phyloP scores from a whole-genome alignment of 306 rosid genomes.

The Lithocarpus polystachyus region DNA sequence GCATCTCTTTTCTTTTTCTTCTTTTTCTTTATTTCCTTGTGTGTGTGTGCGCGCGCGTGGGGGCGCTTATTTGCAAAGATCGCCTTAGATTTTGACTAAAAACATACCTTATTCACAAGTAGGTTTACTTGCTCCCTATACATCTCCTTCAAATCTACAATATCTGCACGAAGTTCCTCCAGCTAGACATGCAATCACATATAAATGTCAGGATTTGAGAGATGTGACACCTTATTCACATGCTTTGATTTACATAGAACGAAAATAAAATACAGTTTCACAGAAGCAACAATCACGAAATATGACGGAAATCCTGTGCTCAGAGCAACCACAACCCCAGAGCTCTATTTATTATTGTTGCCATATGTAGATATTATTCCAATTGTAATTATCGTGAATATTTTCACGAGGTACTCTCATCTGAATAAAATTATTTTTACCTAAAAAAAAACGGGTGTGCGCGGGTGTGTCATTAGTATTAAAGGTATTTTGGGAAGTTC shows the following conservation, averaged over 20 bases:
- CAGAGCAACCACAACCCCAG: background rate
- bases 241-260: background rate
- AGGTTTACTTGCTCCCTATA: constrained; percentile 97
- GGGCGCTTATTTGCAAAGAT: background rate
- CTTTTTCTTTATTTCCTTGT: too few relatives aligned
- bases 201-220: constrained; percentile 21
- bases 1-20: background rate
- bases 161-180: constrained; percentile 99
- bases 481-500: background rate
- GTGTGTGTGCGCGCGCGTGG: too few relatives aligned
- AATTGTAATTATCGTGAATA: too few relatives aligned
- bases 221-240: constrained; percentile 9
- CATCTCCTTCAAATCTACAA: constrained; percentile 98
- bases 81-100: background rate
- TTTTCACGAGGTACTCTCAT: too few relatives aligned
- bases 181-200: constrained; percentile 51
- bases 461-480: background rate
- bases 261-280: background rate
- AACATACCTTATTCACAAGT: constrained; percentile 87
- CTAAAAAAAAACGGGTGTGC: too few relatives aligned
- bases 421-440: too few relatives aligned
- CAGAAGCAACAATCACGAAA: background rate
- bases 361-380: too few relatives aligned
- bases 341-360: background rate
- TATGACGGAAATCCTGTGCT: background rate